Conservation (phyloP, 1,284 basidiomycete species). For the Ceraceosorus guamensis region DNA sequence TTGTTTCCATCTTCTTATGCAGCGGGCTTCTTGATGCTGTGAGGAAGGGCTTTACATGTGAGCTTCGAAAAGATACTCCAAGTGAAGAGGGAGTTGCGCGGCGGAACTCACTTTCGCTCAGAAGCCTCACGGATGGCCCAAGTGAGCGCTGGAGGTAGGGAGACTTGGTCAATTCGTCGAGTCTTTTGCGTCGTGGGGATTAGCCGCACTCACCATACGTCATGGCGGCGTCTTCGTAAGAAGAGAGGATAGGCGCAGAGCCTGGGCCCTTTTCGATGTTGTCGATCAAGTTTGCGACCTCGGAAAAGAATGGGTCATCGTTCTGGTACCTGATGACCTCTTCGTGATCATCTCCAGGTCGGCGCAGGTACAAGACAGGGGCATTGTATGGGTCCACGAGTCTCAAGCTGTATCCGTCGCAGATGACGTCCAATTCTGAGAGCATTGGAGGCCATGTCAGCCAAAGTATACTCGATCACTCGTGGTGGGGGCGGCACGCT, state of each 20-base stretch:
- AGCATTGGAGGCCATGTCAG: not conserved
- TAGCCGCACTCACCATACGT: constrained; percentile 2
- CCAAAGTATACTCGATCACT: not conserved
- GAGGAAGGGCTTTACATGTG: too few relatives aligned
- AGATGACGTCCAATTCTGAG: constrained; percentile 27
- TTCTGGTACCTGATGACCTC: constrained; percentile 45
- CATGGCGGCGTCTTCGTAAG: constrained; percentile 11
- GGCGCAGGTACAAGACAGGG: constrained; percentile 44
- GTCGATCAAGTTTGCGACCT: constrained; percentile 44
- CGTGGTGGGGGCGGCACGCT: not conserved
- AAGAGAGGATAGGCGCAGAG: constrained; percentile 17
- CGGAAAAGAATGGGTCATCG: constrained; percentile 49
- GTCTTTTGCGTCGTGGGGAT: not conserved
- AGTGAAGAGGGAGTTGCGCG: too few relatives aligned
- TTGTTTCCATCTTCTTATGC: too few relatives aligned
- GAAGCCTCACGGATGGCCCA: constrained; percentile 43
- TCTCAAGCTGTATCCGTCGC: constrained; percentile 43
- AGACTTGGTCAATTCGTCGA: too few relatives aligned
- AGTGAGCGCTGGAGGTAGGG: constrained; percentile 20
- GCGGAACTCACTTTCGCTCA: constrained; percentile 9
- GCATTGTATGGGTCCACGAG: constrained; percentile 47
- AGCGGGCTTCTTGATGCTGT: too few relatives aligned
- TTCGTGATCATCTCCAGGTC: constrained; percentile 47
- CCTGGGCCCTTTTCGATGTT: constrained; percentile 40
- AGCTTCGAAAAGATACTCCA: too few relatives aligned